Conservation (phyloP, 768 basidiomycete species). For the Cystofilobasidium macerans region DNA sequence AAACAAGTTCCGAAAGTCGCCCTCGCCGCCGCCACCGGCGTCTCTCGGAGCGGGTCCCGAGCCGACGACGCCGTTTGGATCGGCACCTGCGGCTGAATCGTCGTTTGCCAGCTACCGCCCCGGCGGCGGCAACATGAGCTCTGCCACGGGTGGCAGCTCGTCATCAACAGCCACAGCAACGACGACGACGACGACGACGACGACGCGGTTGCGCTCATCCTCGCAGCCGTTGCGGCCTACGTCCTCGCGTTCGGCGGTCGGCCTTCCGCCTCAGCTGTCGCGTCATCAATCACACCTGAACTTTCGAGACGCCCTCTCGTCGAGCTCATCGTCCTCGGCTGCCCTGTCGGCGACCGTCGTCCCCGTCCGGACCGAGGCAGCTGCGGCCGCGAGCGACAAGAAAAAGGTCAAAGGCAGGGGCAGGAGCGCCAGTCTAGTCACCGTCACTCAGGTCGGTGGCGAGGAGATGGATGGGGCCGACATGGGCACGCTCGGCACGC, state of each 20-base stretch:
- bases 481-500: constrained; percentile 36
- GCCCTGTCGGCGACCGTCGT: not conserved
- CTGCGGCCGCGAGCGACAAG: not conserved
- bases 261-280: not conserved
- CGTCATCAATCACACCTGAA: constrained; percentile 6
- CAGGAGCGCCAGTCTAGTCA: constrained; percentile 38
- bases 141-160: not conserved
- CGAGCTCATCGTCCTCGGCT: too few species aligned
- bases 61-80: not conserved
- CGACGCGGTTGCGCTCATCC: not conserved
- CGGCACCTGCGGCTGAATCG: not conserved
- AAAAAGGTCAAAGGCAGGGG: constrained; percentile 31
- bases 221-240: not conserved
- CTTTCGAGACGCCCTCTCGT: not conserved
- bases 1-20: not conserved
- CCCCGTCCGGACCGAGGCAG: not conserved
- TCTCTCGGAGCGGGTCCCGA: not conserved
- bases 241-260: not conserved
- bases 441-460: constrained; percentile 40
- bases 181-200: not conserved
- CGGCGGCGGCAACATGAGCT: too few species aligned
- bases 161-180: not conserved
- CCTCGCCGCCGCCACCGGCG: not conserved
- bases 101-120: constrained; percentile 1
- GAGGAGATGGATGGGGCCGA: constrained; percentile 38